These are phyloP conservation scores for Colletotrichum aenigma DNA, from an alignment of 2,329 filamentous ascomycete species.

Conservation along the genomic window DNA sequence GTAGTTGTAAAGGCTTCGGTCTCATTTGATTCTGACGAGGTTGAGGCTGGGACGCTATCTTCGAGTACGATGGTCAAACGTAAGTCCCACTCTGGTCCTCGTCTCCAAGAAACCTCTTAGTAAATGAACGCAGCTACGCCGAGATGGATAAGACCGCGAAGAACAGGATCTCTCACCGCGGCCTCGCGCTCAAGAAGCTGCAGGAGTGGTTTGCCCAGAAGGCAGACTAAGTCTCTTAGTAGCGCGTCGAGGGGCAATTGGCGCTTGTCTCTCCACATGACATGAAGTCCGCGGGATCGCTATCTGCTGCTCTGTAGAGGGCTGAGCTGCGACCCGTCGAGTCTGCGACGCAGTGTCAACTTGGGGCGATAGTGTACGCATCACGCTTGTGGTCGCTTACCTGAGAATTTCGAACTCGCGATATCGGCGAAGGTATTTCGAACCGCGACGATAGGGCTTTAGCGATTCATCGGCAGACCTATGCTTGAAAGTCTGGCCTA, in stretches of 20 bases:
- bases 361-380: not conserved
- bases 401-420: constrained; percentile 77
- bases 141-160: constrained; percentile 91
- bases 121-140: constrained; percentile 64
- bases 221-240: not conserved
- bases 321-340: not conserved
- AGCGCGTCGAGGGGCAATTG: not conserved
- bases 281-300: not conserved
- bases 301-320: not conserved
- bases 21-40: constrained; percentile 12
- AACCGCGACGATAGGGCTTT: constrained; percentile 74
- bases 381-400: not conserved
- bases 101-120: not conserved
- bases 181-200: constrained; percentile 84
- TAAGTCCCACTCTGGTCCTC: constrained; percentile 37
- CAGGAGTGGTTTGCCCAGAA: constrained; percentile 74
- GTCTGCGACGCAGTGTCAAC: not conserved
- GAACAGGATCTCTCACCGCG: constrained; percentile 93
- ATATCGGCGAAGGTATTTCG: constrained; percentile 71
- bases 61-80: constrained; percentile 91
- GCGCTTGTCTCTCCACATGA: not conserved
- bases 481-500: constrained; percentile 50
- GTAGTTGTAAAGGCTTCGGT: constrained; percentile 26
- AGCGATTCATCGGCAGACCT: constrained; percentile 60
- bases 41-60: constrained; percentile 92